These are phyloP conservation scores for Lagenaria siceraria DNA, from an alignment of 306 rosid species.

Conservation along the genomic window DNA sequence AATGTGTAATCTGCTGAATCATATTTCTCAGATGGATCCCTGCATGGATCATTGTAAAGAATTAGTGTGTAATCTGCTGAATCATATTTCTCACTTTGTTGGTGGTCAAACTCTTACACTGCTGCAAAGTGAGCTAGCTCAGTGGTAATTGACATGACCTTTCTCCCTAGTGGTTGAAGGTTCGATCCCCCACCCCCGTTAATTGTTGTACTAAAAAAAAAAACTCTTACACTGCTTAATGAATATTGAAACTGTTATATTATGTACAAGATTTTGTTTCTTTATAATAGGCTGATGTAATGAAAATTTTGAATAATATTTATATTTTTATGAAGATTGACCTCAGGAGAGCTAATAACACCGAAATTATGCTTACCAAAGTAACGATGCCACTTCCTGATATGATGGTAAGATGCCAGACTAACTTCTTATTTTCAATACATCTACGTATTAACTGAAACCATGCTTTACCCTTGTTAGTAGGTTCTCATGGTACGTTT, in stretches of 20 bases:
- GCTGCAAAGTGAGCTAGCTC: no score
- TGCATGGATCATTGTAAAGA: no score
- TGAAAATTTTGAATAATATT: background rate
- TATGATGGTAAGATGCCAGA: constrained; percentile 75
- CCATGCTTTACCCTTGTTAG: background rate
- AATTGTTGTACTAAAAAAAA: no score
- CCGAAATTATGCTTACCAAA: constrained; percentile 99
- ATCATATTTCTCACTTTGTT: no score
- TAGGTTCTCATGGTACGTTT: background rate
- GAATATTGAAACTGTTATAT: background rate
- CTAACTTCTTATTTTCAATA: constrained; percentile 2
- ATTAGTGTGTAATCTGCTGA: no score
- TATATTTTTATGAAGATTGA: constrained; percentile 47
- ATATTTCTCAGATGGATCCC: no score
- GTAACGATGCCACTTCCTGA: constrained; percentile 99
- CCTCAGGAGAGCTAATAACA: constrained; percentile 88
- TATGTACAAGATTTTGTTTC: background rate
- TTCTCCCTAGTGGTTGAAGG: no score
- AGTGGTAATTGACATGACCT: no score
- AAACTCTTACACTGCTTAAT: no score
- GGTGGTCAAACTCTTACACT: no score
- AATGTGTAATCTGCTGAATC: no score
- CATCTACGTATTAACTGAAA: background rate
- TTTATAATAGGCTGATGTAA: background rate
- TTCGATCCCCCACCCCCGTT: no score